phyloP scores from a whole-genome alignment of 2,329 filamentous ascomycete species.

The Pseudogymnoascus sp. region DNA sequence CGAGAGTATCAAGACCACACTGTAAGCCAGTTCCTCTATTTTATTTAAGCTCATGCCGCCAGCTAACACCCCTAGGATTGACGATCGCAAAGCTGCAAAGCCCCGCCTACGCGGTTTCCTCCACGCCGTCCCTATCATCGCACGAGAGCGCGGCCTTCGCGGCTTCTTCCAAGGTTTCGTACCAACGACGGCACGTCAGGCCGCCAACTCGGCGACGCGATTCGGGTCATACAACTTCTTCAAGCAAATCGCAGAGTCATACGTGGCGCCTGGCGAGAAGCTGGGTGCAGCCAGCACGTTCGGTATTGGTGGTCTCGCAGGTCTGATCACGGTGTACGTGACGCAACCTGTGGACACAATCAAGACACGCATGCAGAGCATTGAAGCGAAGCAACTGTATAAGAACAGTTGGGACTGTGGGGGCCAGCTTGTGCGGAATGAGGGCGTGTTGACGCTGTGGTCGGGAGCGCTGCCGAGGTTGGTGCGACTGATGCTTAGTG shows the following conservation, averaged over 20 bases:
- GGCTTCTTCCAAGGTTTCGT: constrained; percentile 98
- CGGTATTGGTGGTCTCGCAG: constrained; percentile 79
- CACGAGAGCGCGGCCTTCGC: constrained; percentile 73
- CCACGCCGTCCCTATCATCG: constrained; percentile 80
- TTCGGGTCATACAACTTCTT: constrained; percentile 88
- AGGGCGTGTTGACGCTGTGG: constrained; percentile 88
- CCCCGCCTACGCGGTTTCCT: constrained; percentile 88
- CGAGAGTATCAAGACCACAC: constrained; percentile 95
- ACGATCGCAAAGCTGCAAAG: constrained; percentile 79
- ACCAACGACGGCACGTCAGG: constrained; percentile 88
- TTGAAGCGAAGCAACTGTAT: constrained; percentile 72
- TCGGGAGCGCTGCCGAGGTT: constrained; percentile 82
- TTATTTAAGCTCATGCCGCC: background rate
- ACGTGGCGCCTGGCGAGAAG: constrained; percentile 91
- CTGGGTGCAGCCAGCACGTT: constrained; percentile 82
- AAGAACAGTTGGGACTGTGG: constrained; percentile 84
- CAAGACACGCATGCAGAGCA: constrained; percentile 97
- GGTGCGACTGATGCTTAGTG: constrained; percentile 77
- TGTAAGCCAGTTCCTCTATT: constrained; percentile 38
- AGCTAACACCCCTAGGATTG: constrained; percentile 51
- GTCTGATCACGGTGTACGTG: constrained; percentile 79
- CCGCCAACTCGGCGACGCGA: constrained; percentile 84
- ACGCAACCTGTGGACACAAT: constrained; percentile 78
- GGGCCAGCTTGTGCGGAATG: constrained; percentile 73
- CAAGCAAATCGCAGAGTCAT: constrained; percentile 84